Base-by-base conservation (phyloP, 495 filamentous ascomycete species). In the Neurospora sp. region DNA sequence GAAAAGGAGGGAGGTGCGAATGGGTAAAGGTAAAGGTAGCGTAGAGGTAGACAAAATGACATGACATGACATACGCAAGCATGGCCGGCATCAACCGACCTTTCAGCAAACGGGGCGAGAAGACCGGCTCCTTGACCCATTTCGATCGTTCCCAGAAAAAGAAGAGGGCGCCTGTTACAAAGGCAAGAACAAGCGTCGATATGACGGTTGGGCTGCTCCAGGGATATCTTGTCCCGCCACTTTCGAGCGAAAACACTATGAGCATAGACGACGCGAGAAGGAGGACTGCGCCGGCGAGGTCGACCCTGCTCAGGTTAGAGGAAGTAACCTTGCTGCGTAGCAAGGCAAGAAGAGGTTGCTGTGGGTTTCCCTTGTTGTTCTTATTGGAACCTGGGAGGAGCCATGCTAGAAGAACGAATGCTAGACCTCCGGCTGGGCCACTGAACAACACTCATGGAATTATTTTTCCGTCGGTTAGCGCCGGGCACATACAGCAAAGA, bases 211-310 rank as follows among this genome's bases (percentile, higher is more conserved):
- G 75, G 53, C 72, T 76, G 41, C 20, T 59, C 76, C 76, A 76
- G 0, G 70, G 59, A 59, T 78, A 75, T 7, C 17, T 53, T 27
- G 72, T 70, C 0, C 77, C 80, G 9, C 73, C 80, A 70, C 78
- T 74, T 40, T 83, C 74, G 14, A 82, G 75, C 9, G 78, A 79
- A 37, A 80, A 81, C 0, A 81, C 78, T 8, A 83, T 71, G 8
- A 78, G 40, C 7, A 79, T 71, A 1, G 78, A 79, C 0, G 77
- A 75, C 8, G 72, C 73, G 1, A 81, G 73, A 4, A 75, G 48
- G 3, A 79, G 40, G 14, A 78, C 40, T 4, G 74, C 77, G 12
- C 79, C 79, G 1, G 76, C 14, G 35, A 74, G 40, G 39, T 81
- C 79, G 14, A 82, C 69, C 3, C 79, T 75, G 39, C 45, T 70